Evolutionary conservation across 1,284 basidiomycete genomes (phyloP), one percentile per base, ranked within the genome.

Genomic region (Gymnopus androsaceus): DNA sequence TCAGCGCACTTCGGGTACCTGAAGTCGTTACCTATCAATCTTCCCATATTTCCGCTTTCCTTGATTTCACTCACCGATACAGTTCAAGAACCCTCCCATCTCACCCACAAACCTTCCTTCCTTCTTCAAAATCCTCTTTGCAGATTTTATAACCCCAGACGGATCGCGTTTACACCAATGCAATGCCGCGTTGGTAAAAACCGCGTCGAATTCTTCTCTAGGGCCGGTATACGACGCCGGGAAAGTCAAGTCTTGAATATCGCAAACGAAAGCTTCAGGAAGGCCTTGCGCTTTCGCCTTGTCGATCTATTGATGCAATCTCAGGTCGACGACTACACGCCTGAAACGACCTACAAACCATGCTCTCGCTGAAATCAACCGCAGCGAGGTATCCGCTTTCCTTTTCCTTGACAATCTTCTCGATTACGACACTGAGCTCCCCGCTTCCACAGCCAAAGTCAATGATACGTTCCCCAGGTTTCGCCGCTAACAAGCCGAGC

Each of bases 151-250:
- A 1, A 92, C 91, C 0, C 81, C 84, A 0, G 64, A 66, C 0
- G 92, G 92, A 63, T 88, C 76, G 7, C 72, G 69, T 67, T 90
- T 92, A 69, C 91, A 94, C 92, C 92, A 94, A 65, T 95, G 92
- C 57, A 94, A 68, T 1, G 82, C 78, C 0, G 92, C 91, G 56
- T 88, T 92, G 42, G 86, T 86, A 71, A 94, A 93, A 1, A 89
- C 85, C 0, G 83, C 79, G 61, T 88, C 83, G 58, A 82, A 87
- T 49, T 71, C 71, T 48, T 60, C 42, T 46, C 57, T 58, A 15
- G 66, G 63, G 11, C 71, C 63, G 23, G 12, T 19, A 21, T 46
- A 38, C 1, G 58, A 40, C 33, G 62, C 40, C 17, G 69, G 72
- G 11, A 76, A 70, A 4, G 42, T 28, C 5, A 59, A 56, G 1